Percentiles rank a stretch among this genome's conserved stretches.
phyloP scores from a whole-genome alignment of 345 rosid species.

The Murraya paniculata region DNA sequence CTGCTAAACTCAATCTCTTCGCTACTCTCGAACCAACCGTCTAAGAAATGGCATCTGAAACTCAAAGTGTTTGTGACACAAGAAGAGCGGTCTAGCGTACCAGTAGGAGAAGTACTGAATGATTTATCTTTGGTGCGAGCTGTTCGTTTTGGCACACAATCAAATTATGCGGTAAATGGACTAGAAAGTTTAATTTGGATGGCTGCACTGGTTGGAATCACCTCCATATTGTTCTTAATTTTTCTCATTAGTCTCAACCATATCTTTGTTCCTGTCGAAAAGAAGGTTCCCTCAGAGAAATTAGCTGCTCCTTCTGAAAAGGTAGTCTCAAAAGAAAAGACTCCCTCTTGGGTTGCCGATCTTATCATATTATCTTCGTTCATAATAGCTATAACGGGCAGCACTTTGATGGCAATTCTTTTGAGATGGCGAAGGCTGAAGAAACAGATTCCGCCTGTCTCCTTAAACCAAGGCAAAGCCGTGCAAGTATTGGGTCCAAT shows the following conservation, averaged over 20 bases:
- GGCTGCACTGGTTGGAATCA: conserved; percentile 44
- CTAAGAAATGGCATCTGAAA: conserved; percentile 39
- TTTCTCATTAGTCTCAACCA: conserved; percentile 50
- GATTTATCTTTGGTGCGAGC: conserved; percentile 40
- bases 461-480: conserved; percentile 28
- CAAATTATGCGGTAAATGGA: conserved; percentile 48
- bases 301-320: conserved; percentile 30
- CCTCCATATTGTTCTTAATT: conserved; percentile 44
- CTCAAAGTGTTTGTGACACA: conserved; percentile 63
- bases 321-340: conserved; percentile 47
- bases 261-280: conserved; percentile 40
- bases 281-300: conserved; percentile 38
- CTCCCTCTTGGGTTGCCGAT: conserved; percentile 68
- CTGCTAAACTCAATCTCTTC: conserved; percentile 54
- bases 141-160: conserved; percentile 40
- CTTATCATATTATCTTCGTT: conserved; percentile 55
- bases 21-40: conserved; percentile 39
- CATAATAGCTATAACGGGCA: conserved; percentile 36
- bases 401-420: conserved; percentile 38
- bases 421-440: conserved; percentile 58
- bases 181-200: conserved; percentile 37
- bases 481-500: conserved; percentile 20
- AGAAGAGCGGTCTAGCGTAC: conserved; percentile 38
- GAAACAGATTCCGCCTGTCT: conserved; percentile 30
- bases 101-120: conserved; percentile 41